phyloP scores from a whole-genome alignment of 148 eudicot species.

The Rhododendron molle region DNA sequence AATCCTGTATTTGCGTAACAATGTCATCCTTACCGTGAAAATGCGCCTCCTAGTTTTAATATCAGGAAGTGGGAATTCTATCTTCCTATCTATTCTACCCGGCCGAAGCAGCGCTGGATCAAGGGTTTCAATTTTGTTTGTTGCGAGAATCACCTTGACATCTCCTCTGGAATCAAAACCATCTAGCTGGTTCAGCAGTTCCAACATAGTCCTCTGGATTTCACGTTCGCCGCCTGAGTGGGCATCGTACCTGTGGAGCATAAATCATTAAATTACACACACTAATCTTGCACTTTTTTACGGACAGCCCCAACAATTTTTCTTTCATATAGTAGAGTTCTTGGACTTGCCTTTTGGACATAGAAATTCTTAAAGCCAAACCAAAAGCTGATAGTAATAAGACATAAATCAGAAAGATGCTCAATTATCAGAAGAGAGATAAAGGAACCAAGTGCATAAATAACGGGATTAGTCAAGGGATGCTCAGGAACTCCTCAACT shows the following conservation, averaged over 20 bases:
- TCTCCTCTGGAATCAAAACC: constrained; percentile 97
- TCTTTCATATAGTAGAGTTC: not conserved
- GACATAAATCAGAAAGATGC: not conserved
- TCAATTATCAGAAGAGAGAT: not conserved
- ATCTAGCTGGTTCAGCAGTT: constrained; percentile 89
- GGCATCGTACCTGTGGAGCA: constrained; percentile 79
- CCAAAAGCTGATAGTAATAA: not conserved
- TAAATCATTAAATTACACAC: not conserved
- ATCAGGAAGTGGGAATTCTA: constrained; percentile 96
- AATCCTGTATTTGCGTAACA: not conserved
- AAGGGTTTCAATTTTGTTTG: constrained; percentile 87
- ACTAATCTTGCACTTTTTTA: not conserved
- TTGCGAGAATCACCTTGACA: constrained; percentile 93
- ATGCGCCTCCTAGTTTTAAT: constrained; percentile 96
- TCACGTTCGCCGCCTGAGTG: constrained; percentile 99
- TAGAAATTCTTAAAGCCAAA: not conserved
- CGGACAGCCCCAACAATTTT: not conserved
- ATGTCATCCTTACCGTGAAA: constrained; percentile 48
- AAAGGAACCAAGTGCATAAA: too few relatives aligned
- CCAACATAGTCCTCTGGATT: constrained; percentile 98
- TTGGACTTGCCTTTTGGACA: constrained; percentile 37
- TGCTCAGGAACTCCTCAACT: not conserved
- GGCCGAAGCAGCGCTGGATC: constrained; percentile 97
- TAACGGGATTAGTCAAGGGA: too few relatives aligned
- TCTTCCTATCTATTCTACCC: constrained; percentile 91